Conservation (phyloP, 257 asterid genomes). For the Lantana camara region DNA sequence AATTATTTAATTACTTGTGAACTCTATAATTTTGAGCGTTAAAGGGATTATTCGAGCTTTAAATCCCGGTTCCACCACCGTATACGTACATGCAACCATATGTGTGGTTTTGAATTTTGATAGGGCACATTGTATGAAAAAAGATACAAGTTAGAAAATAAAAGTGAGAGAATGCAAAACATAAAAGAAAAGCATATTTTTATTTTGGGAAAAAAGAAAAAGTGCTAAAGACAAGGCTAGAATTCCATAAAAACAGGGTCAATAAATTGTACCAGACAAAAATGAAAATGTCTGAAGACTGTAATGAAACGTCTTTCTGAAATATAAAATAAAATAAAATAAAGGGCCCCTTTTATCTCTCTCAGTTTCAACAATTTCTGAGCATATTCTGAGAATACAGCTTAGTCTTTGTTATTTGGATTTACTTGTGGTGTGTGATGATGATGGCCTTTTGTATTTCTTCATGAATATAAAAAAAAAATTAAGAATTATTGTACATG, state of each 20-base stretch:
- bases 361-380: slow-evolving; percentile 42
- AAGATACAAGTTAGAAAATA: neutral
- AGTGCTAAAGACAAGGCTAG: slow-evolving; percentile 32
- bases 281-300: slow-evolving; percentile 23
- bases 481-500: too few species aligned
- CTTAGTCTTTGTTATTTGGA: slow-evolving; percentile 37
- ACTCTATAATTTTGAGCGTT: too few species aligned
- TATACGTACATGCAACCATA: too few species aligned
- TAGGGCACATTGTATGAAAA: neutral
- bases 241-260: slow-evolving; percentile 37
- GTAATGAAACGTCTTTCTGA: slow-evolving; percentile 31
- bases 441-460: too few species aligned
- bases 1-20: too few species aligned
- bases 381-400: slow-evolving; percentile 33
- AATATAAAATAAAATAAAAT: neutral
- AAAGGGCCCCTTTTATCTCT: slow-evolving; percentile 30
- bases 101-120: too few species aligned
- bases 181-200: slow-evolving; percentile 17
- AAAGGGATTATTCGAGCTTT: too few species aligned
- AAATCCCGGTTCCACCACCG: too few species aligned
- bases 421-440: slow-evolving; percentile 24
- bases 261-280: slow-evolving; percentile 21
- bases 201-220: slow-evolving; percentile 30
- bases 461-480: too few species aligned
- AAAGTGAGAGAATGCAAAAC: slow-evolving; percentile 24